phyloP scores from a whole-genome alignment of 2,329 filamentous ascomycete species.

The Paradendryphiella salina region DNA sequence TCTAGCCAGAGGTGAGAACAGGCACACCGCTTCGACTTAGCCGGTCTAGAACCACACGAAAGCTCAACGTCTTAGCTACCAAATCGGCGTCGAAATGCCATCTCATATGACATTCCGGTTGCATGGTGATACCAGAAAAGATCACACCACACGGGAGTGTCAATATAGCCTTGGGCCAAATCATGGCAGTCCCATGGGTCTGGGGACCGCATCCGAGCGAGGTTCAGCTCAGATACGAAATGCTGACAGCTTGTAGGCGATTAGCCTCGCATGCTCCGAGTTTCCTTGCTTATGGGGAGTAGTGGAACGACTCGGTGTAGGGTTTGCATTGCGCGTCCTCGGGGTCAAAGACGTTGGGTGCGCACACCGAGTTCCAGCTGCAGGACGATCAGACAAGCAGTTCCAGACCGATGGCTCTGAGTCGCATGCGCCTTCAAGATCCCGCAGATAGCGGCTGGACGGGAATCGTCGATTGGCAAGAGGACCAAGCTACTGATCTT shows the following conservation, averaged over 20 bases:
- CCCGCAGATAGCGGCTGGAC: slow-evolving; percentile 16
- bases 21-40: no score
- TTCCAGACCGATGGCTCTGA: slow-evolving; percentile 11
- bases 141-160: neutral
- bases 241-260: neutral
- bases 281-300: neutral
- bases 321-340: neutral
- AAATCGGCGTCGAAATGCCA: no score
- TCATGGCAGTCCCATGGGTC: neutral
- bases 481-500: neutral
- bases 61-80: no score
- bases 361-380: neutral
- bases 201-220: neutral
- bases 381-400: slow-evolving; percentile 1
- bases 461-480: slow-evolving; percentile 13
- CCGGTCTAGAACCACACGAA: no score
- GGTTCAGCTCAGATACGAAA: neutral
- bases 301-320: neutral
- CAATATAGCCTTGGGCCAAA: neutral
- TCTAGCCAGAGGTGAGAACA: no score
- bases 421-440: slow-evolving; percentile 12
- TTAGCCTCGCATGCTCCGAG: neutral
- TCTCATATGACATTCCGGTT: neutral
- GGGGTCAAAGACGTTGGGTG: neutral
- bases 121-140: neutral